Percentiles rank a stretch among this genome's conserved stretches.
Conservation (phyloP, 2,329 filamentous ascomycete genomes). For the Cyphellophora attinorum region DNA sequence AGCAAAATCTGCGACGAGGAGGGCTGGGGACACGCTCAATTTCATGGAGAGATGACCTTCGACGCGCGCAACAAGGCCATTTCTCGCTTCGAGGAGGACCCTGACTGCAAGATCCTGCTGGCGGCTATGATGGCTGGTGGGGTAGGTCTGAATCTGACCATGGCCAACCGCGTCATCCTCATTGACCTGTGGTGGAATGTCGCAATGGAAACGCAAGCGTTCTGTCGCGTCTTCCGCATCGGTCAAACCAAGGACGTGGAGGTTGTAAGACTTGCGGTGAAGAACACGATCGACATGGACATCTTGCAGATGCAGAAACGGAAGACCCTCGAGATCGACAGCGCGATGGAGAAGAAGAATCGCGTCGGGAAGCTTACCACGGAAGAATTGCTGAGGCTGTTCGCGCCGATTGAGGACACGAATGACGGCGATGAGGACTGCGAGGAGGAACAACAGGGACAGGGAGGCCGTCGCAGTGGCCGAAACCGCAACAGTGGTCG, state of each 20-base stretch:
- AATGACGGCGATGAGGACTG: constrained; percentile 12
- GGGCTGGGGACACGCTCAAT: constrained; percentile 36
- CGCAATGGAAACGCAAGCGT: constrained; percentile 52
- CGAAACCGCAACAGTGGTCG: no score
- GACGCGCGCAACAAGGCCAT: constrained; percentile 37
- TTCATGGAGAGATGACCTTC: constrained; percentile 40
- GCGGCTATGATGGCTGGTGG: constrained; percentile 50
- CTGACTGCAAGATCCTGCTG: constrained; percentile 38
- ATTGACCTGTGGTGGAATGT: constrained; percentile 47
- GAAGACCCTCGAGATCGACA: constrained; percentile 41
- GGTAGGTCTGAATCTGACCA: constrained; percentile 49
- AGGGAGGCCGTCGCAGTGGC: no score
- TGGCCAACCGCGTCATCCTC: constrained; percentile 49
- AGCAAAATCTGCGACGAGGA: constrained; percentile 40
- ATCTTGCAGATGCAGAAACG: constrained; percentile 45
- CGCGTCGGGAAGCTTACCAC: constrained; percentile 11
- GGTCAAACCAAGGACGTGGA: constrained; percentile 54
- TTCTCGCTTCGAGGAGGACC: constrained; percentile 33
- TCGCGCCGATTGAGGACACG: constrained; percentile 18
- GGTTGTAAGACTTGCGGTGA: constrained; percentile 48
- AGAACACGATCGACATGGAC: constrained; percentile 48
- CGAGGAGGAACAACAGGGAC: constrained; percentile 3
- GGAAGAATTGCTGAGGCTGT: constrained; percentile 19
- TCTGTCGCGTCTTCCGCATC: constrained; percentile 32
- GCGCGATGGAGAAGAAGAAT: constrained; percentile 10